These are phyloP conservation scores for Tilletia setariae DNA, from an alignment of 1,284 basidiomycete species.

Conservation along the genomic window DNA sequence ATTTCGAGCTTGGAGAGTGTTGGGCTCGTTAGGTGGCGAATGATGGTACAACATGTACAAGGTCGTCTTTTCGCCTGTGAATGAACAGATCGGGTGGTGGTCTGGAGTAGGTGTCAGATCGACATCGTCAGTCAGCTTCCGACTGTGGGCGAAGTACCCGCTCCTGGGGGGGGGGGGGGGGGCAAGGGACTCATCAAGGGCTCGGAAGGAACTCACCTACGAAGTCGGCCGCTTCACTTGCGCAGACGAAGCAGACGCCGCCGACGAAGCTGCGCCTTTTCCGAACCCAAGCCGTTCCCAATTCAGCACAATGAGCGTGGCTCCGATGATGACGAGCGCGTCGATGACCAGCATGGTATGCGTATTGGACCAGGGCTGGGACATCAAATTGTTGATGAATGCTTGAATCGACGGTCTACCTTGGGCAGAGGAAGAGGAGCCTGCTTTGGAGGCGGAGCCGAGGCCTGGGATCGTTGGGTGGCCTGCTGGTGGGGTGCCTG, in stretches of 20 bases:
- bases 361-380: conserved; percentile 5
- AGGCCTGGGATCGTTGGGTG: conserved; percentile 25
- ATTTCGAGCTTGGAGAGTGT: too few species aligned
- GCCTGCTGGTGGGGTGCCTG: conserved; percentile 26
- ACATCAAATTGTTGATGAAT: background rate
- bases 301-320: background rate
- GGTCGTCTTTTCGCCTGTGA: too few species aligned
- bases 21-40: too few species aligned
- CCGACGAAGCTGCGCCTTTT: too few species aligned
- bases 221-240: background rate
- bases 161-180: background rate
- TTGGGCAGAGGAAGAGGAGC: background rate
- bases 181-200: background rate
- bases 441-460: background rate
- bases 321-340: background rate
- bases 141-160: background rate
- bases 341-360: conserved; percentile 9
- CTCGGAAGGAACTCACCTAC: background rate
- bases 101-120: too few species aligned
- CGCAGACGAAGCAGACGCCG: background rate
- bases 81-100: too few species aligned
- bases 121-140: too few species aligned
- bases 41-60: too few species aligned
- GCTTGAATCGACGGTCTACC: background rate
- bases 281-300: background rate